phyloP scores from a whole-genome alignment of 192 early-diverging fungal genomes.

The Lunasporangiospora selenospora region DNA sequence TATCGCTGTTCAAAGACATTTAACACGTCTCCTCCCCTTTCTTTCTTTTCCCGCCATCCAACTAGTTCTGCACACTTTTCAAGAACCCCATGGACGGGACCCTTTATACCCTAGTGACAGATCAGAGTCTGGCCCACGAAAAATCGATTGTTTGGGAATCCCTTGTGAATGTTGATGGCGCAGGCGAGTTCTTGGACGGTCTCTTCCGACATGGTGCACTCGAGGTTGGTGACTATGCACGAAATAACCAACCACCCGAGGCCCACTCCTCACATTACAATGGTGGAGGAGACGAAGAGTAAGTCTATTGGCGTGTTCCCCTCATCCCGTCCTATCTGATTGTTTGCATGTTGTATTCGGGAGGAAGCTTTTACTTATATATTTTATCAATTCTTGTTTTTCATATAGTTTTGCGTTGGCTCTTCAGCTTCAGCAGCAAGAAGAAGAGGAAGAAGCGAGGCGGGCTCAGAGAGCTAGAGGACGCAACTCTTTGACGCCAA shows the following conservation, averaged over 20 bases:
- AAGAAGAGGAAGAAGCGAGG: slow-evolving; percentile 47
- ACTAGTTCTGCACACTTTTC: slow-evolving; percentile 76
- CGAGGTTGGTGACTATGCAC: slow-evolving; percentile 48
- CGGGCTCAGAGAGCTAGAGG: slow-evolving; percentile 17
- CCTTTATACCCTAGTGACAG: slow-evolving; percentile 73
- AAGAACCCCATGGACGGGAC: slow-evolving; percentile 59
- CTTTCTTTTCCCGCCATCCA: background rate
- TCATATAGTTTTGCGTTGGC: slow-evolving; percentile 47
- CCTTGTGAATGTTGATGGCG: slow-evolving; percentile 62
- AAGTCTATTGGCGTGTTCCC: background rate
- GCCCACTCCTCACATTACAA: slow-evolving; percentile 8
- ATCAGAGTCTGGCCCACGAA: slow-evolving; percentile 70
- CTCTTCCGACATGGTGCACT: slow-evolving; percentile 50
- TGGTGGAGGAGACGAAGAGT: slow-evolving; percentile 57
- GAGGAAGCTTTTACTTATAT: background rate
- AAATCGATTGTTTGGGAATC: slow-evolving; percentile 77
- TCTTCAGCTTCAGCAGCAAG: slow-evolving; percentile 49
- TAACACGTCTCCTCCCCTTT: too few relatives aligned
- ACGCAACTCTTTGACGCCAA: slow-evolving; percentile 1
- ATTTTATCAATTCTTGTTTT: background rate
- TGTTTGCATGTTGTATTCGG: background rate
- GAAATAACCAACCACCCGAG: slow-evolving; percentile 40
- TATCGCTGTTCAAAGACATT: too few relatives aligned
- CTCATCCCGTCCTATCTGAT: background rate
- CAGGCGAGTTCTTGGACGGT: slow-evolving; percentile 68